phyloP scores from a whole-genome alignment of 257 asterid species.

The Nicotiana sylvestris region DNA sequence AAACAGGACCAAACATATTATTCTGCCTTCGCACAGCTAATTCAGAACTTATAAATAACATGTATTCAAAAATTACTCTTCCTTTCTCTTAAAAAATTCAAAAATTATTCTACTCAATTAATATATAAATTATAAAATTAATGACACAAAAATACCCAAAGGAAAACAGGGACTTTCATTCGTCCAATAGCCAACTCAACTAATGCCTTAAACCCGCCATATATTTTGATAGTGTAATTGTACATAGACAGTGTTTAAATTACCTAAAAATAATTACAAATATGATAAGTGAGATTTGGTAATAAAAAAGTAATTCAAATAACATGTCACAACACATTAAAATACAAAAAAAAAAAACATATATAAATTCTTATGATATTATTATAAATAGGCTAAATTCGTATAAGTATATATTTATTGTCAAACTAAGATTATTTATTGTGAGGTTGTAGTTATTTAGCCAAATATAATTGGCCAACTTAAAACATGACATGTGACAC shows the following conservation, averaged over 20 bases:
- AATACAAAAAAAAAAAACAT: too few species aligned
- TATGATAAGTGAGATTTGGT: neutral
- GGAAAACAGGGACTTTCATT: neutral
- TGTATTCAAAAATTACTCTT: neutral
- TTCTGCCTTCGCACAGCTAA: too few species aligned
- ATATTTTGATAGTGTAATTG: too few species aligned
- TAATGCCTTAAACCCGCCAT: neutral
- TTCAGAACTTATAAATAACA: neutral
- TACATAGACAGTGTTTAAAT: neutral
- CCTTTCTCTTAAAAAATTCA: accelerated
- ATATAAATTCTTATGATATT: neutral
- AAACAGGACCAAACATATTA: too few species aligned
- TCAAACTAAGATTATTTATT: neutral
- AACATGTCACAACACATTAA: too few species aligned
- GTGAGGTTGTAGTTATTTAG: neutral
- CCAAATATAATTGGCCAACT: neutral
- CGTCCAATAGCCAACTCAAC: neutral
- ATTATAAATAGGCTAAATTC: neutral
- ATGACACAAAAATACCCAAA: neutral
- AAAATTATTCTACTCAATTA: neutral
- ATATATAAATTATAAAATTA: too few species aligned
- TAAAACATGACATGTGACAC: neutral
- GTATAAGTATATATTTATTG: neutral
- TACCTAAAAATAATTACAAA: neutral
- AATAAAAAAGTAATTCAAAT: neutral